These are phyloP conservation scores for Eremochloa ophiuroides DNA, from an alignment of 176 grass and related monocot species.

Conservation along the genomic window DNA sequence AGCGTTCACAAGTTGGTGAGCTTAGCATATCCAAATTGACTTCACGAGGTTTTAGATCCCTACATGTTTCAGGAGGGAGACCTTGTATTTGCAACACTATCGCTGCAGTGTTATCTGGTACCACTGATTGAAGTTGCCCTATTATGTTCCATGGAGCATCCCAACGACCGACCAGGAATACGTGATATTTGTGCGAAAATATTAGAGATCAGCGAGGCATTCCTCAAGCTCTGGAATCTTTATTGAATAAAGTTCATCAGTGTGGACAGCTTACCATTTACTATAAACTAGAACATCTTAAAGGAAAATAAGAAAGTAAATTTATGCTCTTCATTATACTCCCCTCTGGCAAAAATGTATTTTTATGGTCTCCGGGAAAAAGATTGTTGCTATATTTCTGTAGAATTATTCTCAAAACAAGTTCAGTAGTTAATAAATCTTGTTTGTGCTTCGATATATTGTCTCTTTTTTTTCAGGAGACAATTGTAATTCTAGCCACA, in stretches of 20 bases:
- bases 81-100: not conserved
- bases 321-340: too few species aligned
- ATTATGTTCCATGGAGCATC: constrained; percentile 20
- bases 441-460: too few species aligned
- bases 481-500: too few species aligned
- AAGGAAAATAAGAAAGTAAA: not conserved
- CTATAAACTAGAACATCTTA: not conserved
- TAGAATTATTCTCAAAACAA: too few species aligned
- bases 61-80: not conserved
- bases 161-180: constrained; percentile 23
- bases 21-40: not conserved
- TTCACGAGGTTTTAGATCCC: not conserved
- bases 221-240: not conserved
- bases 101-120: not conserved
- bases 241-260: not conserved
- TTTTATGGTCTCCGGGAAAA: too few species aligned
- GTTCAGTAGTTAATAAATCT: too few species aligned
- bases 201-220: not conserved
- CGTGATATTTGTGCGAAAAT: constrained; percentile 9
- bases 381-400: too few species aligned
- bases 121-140: constrained; percentile 15
- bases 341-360: too few species aligned
- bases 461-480: too few species aligned
- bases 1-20: constrained; percentile 11
- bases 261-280: not conserved